phyloP scores from a whole-genome alignment of 2,329 filamentous ascomycete genomes.

The Exophiala viscosa region DNA sequence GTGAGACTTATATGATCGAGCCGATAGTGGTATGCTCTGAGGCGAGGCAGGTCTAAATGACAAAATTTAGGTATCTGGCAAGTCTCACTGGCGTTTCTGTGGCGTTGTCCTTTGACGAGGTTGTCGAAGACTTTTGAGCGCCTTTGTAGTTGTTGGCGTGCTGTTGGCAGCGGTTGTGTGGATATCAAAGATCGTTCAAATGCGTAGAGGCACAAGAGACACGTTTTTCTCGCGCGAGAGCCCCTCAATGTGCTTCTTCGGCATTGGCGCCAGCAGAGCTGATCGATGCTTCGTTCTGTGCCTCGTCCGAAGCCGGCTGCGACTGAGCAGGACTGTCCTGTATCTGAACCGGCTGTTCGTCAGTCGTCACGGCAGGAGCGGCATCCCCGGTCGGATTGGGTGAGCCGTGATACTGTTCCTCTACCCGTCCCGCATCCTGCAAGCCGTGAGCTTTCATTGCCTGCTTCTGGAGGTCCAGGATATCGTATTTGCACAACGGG shows the following conservation, averaged over 20 bases:
- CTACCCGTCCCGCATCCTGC: not conserved
- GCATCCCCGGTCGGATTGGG: not conserved
- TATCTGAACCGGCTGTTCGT: not conserved
- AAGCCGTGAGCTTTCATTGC: not conserved
- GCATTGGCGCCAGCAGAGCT: not conserved
- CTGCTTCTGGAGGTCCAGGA: conserved; percentile 14
- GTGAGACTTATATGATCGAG: too few relatives aligned
- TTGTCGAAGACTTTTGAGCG: too few relatives aligned
- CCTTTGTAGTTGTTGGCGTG: too few relatives aligned
- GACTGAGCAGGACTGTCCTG: not conserved
- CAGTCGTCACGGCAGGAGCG: not conserved
- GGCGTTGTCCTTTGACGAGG: too few relatives aligned
- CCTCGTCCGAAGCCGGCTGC: not conserved
- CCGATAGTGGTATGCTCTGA: too few relatives aligned
- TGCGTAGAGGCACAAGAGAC: too few relatives aligned
- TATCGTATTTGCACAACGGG: conserved; percentile 24
- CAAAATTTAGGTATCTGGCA: too few relatives aligned
- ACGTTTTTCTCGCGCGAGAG: too few relatives aligned
- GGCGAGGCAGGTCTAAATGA: too few relatives aligned
- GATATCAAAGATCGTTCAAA: too few relatives aligned
- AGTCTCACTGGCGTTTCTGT: too few relatives aligned
- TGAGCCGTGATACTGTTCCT: not conserved
- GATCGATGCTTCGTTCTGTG: not conserved
- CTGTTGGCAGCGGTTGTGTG: too few relatives aligned
- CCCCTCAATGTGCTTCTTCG: not conserved